Conservation (phyloP, 139 green algal species). For the Picochlorum sp. region DNA sequence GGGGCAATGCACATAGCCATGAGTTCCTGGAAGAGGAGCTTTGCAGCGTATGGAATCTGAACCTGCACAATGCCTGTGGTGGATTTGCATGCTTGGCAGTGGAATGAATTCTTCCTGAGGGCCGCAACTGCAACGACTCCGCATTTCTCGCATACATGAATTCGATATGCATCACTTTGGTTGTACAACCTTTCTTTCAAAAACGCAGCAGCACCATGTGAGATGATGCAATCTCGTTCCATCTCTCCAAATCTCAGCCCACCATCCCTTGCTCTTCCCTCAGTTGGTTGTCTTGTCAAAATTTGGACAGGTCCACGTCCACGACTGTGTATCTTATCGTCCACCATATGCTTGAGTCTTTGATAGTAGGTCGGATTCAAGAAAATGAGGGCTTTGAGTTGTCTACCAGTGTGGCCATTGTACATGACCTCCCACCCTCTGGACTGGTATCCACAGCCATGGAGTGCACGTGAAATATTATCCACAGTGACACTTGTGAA, state of each 20-base stretch:
- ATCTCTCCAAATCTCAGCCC: constrained; percentile 97
- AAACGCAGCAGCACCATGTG: constrained; percentile 69
- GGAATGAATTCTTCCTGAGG: constrained; percentile 78
- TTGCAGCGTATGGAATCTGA: constrained; percentile 86
- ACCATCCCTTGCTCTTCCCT: constrained; percentile 89
- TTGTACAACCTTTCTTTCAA: constrained; percentile 89
- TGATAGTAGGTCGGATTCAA: constrained; percentile 99
- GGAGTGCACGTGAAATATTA: constrained; percentile 79
- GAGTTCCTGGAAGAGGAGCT: constrained; percentile 93
- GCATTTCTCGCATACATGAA: constrained; percentile 78
- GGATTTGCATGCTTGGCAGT: constrained; percentile 47
- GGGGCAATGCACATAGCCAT: constrained; percentile 62
- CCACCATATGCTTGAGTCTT: constrained; percentile 98
- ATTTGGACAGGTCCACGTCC: constrained; percentile 76
- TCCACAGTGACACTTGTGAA: constrained; percentile 97
- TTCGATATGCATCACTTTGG: constrained; percentile 72
- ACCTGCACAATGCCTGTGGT: constrained; percentile 60
- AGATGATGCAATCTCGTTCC: constrained; percentile 97
- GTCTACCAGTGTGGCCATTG: constrained; percentile 86
- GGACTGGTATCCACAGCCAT: constrained; percentile 74
- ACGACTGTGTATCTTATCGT: constrained; percentile 95
- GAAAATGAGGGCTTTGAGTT: constrained; percentile 72
- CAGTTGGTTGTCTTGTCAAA: constrained; percentile 92
- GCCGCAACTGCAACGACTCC: constrained; percentile 79
- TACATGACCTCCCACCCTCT: constrained; percentile 94